phyloP scores from a whole-genome alignment of 163 green algal genomes.

The Scenedesmus sp. region DNA sequence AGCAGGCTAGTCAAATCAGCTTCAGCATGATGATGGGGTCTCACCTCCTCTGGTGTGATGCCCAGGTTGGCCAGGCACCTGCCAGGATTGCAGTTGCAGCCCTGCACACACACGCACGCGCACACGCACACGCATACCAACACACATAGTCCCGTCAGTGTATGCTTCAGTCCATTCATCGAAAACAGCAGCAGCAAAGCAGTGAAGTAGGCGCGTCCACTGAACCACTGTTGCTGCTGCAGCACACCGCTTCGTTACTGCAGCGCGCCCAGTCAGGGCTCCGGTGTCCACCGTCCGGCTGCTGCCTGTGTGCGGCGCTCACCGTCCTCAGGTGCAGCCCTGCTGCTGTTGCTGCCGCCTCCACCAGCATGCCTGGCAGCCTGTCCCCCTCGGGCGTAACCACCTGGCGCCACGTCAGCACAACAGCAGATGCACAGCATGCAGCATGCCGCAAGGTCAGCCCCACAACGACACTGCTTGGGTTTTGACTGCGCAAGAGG shows the following conservation, averaged over 20 bases:
- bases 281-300: too few species aligned
- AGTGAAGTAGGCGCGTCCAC: background rate
- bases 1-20: too few species aligned
- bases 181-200: background rate
- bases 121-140: background rate
- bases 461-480: too few species aligned
- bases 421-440: background rate
- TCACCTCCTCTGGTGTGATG: constrained; percentile 53
- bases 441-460: too few species aligned
- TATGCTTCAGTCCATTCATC: background rate
- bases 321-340: constrained; percentile 45
- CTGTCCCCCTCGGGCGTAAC: background rate
- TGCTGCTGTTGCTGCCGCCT: constrained; percentile 38
- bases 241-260: too few species aligned
- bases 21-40: too few species aligned
- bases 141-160: background rate
- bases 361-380: constrained; percentile 10
- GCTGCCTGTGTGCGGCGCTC: too few species aligned
- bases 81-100: constrained; percentile 55
- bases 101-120: background rate
- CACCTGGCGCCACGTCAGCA: too few species aligned
- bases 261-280: too few species aligned
- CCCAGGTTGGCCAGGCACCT: constrained; percentile 39
- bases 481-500: too few species aligned
- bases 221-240: too few species aligned